A percentile compares a stretch with the other conserved stretches of the same genome.
phyloP scores from a whole-genome alignment of 441 rosid genomes.

The Euphorbia corollata region DNA sequence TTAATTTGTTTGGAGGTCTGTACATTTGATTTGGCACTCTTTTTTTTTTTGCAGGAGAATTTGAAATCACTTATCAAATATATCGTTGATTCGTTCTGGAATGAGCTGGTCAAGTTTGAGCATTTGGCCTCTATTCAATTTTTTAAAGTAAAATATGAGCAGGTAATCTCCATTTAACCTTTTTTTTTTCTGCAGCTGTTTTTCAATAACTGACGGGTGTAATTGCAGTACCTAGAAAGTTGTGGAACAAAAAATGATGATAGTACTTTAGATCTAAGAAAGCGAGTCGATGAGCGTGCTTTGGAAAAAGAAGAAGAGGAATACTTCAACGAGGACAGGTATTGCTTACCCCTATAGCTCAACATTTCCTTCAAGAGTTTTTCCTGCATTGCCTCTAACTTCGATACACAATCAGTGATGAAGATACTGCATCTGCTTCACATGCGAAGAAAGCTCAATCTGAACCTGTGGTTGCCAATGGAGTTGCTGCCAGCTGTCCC shows the following conservation, averaged over 20 bases:
- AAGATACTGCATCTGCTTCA: constrained; percentile 80
- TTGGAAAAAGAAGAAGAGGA: constrained; percentile 96
- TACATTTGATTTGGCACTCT: constrained; percentile 18
- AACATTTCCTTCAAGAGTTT: constrained; percentile 12
- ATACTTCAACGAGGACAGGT: constrained; percentile 96
- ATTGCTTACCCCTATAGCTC: constrained; percentile 11
- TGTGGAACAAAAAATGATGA: constrained; percentile 48
- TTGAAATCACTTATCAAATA: constrained; percentile 67
- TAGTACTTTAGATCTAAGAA: constrained; percentile 53
- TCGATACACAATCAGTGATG: constrained; percentile 54
- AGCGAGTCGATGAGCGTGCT: constrained; percentile 78
- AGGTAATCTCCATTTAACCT: constrained; percentile 43
- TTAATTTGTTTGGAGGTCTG: not conserved
- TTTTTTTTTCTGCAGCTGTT: constrained; percentile 12
- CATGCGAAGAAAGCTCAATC: constrained; percentile 43
- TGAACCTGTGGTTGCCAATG: constrained; percentile 61
- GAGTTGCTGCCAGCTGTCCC: constrained; percentile 50
- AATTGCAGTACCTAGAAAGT: constrained; percentile 73
- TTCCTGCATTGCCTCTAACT: constrained; percentile 17
- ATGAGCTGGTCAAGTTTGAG: constrained; percentile 71
- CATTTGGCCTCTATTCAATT: constrained; percentile 61
- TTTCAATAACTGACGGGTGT: constrained; percentile 18
- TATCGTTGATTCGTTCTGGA: constrained; percentile 83
- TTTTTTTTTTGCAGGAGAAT: constrained; percentile 52
- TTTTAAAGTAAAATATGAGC: constrained; percentile 82